These are phyloP conservation scores for Aspergillus panamensis DNA, from an alignment of 495 filamentous ascomycete species.

Conservation along the genomic window DNA sequence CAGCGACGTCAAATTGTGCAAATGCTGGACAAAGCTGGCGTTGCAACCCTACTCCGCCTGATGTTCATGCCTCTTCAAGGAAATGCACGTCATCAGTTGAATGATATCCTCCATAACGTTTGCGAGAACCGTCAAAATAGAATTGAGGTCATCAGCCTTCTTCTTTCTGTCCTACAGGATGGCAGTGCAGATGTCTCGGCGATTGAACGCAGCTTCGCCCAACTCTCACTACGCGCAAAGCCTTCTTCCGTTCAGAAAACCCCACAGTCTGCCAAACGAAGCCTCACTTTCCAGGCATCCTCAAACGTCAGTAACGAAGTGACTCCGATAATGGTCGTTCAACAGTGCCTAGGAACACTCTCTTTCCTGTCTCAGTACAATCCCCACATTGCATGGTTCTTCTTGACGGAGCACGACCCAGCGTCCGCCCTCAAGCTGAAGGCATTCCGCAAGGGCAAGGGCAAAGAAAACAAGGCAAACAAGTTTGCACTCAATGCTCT, in stretches of 20 bases:
- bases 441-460: conserved; percentile 78
- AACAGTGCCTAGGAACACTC: conserved; percentile 85
- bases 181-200: conserved; percentile 89
- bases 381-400: conserved; percentile 81
- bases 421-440: conserved; percentile 68
- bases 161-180: conserved; percentile 95
- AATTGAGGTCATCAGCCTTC: conserved; percentile 86
- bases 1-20: conserved; percentile 79
- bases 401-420: conserved; percentile 91
- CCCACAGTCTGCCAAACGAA: conserved; percentile 71
- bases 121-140: conserved; percentile 94
- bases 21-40: conserved; percentile 93
- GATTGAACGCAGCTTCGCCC: conserved; percentile 91
- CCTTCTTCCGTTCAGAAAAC: conserved; percentile 73
- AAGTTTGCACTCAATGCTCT: conserved; percentile 92
- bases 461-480: conserved; percentile 74
- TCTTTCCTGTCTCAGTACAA: conserved; percentile 79
- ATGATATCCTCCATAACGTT: conserved; percentile 80
- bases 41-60: conserved; percentile 88
- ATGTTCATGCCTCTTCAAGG: conserved; percentile 95
- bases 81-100: conserved; percentile 72
- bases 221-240: conserved; percentile 87
- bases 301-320: conserved; percentile 65
- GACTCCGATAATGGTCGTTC: conserved; percentile 89
- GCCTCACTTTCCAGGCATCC: conserved; percentile 53